Base-by-base conservation (phyloP, 1,284 basidiomycete species). In the Cryptococcus amylolentus region DNA sequence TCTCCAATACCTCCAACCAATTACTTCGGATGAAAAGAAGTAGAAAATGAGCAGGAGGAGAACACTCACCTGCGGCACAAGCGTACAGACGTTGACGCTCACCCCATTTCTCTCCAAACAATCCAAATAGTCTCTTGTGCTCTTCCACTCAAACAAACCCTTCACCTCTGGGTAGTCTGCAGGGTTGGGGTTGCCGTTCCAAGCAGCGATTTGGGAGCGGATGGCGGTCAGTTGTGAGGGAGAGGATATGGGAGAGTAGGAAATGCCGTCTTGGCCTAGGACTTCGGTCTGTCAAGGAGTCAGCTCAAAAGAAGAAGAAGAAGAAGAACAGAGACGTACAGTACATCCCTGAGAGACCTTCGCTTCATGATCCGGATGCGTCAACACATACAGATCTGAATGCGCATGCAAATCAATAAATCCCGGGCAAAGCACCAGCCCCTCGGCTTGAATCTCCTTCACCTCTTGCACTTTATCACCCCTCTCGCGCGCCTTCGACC, bases 321-420 rank as follows among this genome's bases (percentile, higher is more conserved):
- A 23, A 37, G n/a, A 9, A 13, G 35, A 5, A n/a, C n/a, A n/a
- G 27, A 1, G 5, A 68, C 70, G 60, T 48, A 73, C 71, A 10
- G 75, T 76, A 42, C 68, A 68, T 2, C 74, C 75, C 57, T 77
- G 75, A 7, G 67, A 69, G 51, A 77, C 67, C 57, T 76, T 75
- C n/a, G 75, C 58, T 44, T 64, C 64, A 49, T 77, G 75, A 1
- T 54, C 64, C 1, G 74, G 70, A 49, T 73, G 64, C 5, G 69
- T 69, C 27, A 77, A 56, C 40, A 77, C 62, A 49, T 73, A 70
- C 39, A 76, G 58, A 57, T 77, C 75, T 10, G 67, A 70, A 57
- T 77, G 75, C 4, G 75, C 75, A 61, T 77, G 75, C 63, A 77
- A 64, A 56, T 77, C 75, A 49, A 77, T 75, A 56, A 77, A 77